A percentile compares a stretch with the other conserved stretches of the same genome.
Evolutionary conservation across 768 basidiomycete genomes (phyloP).

Genomic region (Auriscalpium vulgare): DNA sequence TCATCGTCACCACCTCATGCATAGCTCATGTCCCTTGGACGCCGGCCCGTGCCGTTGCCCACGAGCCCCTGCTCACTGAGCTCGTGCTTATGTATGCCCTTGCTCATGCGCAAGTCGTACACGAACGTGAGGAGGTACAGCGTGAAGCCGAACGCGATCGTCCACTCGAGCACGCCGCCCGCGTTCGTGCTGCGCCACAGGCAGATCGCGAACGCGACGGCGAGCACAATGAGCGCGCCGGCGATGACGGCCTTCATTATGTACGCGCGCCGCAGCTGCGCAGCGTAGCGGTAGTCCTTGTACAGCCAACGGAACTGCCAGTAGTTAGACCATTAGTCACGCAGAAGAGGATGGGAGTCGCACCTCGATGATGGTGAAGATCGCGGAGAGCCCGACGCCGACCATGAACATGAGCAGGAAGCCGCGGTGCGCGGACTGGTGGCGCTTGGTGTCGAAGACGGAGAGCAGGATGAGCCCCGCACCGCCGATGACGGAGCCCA

Average conservation of each 20-base stretch:
- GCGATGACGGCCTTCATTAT: slow-evolving; percentile 56
- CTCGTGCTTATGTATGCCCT: slow-evolving; percentile 42
- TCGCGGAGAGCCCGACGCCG: slow-evolving; percentile 62
- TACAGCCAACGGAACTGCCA: slow-evolving; percentile 60
- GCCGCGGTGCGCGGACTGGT: slow-evolving; percentile 40
- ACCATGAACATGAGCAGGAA: slow-evolving; percentile 70
- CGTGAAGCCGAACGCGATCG: slow-evolving; percentile 62
- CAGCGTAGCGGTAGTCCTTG: slow-evolving; percentile 40
- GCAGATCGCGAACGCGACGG: slow-evolving; percentile 54
- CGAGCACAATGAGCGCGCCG: slow-evolving; percentile 44
- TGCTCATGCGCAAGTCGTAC: slow-evolving; percentile 60
- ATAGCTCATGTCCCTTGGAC: neutral
- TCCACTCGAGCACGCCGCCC: slow-evolving; percentile 70
- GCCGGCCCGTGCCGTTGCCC: neutral
- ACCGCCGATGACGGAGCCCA: slow-evolving; percentile 56
- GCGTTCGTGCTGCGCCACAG: slow-evolving; percentile 37
- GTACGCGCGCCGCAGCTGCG: slow-evolving; percentile 46
- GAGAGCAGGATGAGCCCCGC: slow-evolving; percentile 60
- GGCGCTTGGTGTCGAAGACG: slow-evolving; percentile 59
- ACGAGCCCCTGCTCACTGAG: slow-evolving; percentile 27
- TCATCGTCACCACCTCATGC: neutral
- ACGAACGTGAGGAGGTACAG: slow-evolving; percentile 67
- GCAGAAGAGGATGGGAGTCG: slow-evolving; percentile 1
- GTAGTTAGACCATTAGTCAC: neutral
- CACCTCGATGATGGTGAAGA: slow-evolving; percentile 69